Base-by-base conservation (phyloP, 768 basidiomycete genomes). In the Termitomyces sp. region DNA sequence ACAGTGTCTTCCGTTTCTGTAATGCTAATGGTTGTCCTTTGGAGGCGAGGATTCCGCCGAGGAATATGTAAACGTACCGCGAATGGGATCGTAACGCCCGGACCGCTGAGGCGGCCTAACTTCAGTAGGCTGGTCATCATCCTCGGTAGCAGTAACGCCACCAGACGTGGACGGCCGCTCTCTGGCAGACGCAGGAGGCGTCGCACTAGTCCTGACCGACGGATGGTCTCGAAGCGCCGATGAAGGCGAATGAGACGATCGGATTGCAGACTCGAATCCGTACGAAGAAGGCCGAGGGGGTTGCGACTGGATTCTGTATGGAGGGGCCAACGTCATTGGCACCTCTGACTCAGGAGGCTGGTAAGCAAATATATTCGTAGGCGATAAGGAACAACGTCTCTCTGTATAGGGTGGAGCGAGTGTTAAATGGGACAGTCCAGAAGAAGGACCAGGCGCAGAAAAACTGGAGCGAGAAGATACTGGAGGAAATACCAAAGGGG, bases 41-140 rank as follows among this genome's bases (percentile, higher is more conserved):
- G 60, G 62, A 27, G 62, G 61, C 46, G 63, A 58, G 23, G 56
- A 61, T 56, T 74, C 70, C 16, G 76, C 60, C 46, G 63, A 58
- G 23, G 56, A 61, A 57, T 74, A 70, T n/a, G 76, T 60, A 54
- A 75, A 74, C 9, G 68, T 72, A 52, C 75, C 73, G 58, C 80
- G 79, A 45, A 82, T 74, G 32, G 80, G 79, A 62, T 82, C 80
- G 59, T 81, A 82, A 48, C 80, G 75, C 52, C 79, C 74, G 48
- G 69, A 59, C 35, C 77, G 73, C 56, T 67, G 62, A 23, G 68
- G 60, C 13, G 66, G 64, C 43, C 60, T 56, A 52, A 64, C 53
- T 54, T 40, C 64, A 36, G 56, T 9, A 7, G 35, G 52, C 7
- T 33, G 23, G 5, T 18, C 18, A 31, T 50, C 50, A 18, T 27